phyloP scores from a whole-genome alignment of 2,329 filamentous ascomycete species.

The Epichloe gansuensis region DNA sequence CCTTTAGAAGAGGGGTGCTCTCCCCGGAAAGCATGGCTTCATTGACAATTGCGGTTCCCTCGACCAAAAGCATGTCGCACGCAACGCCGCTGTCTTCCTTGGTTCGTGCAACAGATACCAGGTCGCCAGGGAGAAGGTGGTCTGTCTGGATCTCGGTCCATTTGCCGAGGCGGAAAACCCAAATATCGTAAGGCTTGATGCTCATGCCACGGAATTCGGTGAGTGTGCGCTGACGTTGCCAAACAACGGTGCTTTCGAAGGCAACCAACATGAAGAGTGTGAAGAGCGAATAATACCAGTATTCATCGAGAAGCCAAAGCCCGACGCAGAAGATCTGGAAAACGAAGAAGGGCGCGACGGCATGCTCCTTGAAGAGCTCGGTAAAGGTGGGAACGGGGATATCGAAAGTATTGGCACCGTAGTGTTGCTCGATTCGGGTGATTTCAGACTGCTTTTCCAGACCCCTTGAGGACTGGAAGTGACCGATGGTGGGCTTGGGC shows the following conservation, averaged over 20 bases:
- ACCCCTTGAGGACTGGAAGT: conserved; percentile 71
- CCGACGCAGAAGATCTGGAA: conserved; percentile 99
- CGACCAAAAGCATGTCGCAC: conserved; percentile 90
- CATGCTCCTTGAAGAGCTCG: conserved; percentile 95
- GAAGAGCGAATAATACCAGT: conserved; percentile 99
- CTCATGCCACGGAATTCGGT: conserved; percentile 98
- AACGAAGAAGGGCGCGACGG: conserved; percentile 96
- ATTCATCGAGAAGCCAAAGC: conserved; percentile 96
- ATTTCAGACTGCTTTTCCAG: conserved; percentile 64
- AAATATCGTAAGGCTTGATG: conserved; percentile 95
- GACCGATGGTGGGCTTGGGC: conserved; percentile 64
- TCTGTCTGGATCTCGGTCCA: conserved; percentile 88
- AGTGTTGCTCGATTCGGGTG: conserved; percentile 73
- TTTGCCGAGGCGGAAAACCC: conserved; percentile 74
- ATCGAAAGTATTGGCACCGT: conserved; percentile 92
- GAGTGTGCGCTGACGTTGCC: conserved; percentile 92
- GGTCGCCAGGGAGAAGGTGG: conserved; percentile 80
- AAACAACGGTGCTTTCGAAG: conserved; percentile 97
- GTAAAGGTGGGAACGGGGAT: conserved; percentile 93
- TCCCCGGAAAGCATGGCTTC: conserved; percentile 99
- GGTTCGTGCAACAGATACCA: conserved; percentile 82
- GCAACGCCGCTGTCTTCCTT: conserved; percentile 96
- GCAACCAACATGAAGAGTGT: conserved; percentile 96
- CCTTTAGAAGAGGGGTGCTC: conserved; percentile 91
- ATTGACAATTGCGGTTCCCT: conserved; percentile 94